Conservation (phyloP, 2,329 filamentous ascomycete species). For the Ophiostoma australiae region DNA sequence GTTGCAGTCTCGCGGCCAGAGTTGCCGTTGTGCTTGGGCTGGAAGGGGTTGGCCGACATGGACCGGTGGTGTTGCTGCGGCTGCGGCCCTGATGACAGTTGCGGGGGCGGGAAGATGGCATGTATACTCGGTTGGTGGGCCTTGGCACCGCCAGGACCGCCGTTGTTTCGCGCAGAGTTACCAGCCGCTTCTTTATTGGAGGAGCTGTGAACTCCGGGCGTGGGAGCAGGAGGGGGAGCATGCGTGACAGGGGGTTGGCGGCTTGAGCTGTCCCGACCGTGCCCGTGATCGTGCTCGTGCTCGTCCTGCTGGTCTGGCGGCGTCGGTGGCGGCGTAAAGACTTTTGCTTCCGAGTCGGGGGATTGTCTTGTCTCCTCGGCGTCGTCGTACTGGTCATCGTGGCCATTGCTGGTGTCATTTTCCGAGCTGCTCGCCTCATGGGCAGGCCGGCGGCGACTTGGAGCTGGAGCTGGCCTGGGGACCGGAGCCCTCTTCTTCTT, state of each 20-base stretch:
- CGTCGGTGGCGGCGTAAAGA: slow-evolving; percentile 7
- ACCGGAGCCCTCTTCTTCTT: neutral
- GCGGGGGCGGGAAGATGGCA: slow-evolving; percentile 5
- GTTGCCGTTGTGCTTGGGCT: neutral
- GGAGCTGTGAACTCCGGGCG: neutral
- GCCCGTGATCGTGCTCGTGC: neutral
- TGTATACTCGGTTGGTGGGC: neutral
- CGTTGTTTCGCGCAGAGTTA: neutral
- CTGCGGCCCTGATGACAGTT: neutral
- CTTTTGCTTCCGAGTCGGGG: neutral
- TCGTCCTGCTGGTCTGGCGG: slow-evolving; percentile 10
- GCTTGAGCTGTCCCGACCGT: neutral
- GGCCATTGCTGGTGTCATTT: neutral
- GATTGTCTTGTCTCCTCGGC: slow-evolving; percentile 1
- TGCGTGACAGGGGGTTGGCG: neutral
- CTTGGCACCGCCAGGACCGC: neutral
- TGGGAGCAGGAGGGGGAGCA: neutral
- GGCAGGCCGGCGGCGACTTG: neutral
- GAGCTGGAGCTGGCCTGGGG: neutral
- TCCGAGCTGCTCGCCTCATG: slow-evolving; percentile 8
- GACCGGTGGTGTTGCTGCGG: neutral
- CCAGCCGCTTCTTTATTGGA: neutral
- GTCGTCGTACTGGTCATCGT: slow-evolving; percentile 1
- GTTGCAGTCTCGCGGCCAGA: neutral
- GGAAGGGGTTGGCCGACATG: slow-evolving; percentile 17